Conservation (phyloP, 2,329 filamentous ascomycete species). For the Septoria petroselini region DNA sequence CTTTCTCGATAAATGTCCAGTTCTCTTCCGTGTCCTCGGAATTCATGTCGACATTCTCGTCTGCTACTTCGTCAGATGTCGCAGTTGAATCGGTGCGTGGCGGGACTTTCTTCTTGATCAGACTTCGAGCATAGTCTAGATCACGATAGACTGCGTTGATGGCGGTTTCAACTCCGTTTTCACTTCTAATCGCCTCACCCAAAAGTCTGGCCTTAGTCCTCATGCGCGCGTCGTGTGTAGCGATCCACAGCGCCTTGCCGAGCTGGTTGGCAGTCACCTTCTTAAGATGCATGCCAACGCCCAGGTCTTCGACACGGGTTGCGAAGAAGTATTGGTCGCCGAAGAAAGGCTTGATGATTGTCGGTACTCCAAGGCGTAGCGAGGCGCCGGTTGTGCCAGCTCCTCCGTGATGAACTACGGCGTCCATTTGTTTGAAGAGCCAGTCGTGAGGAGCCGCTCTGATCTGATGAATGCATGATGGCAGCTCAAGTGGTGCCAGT, state of each 20-base stretch:
- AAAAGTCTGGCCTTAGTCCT: constrained; percentile 77
- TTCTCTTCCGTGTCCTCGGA: constrained; percentile 37
- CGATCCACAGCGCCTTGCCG: constrained; percentile 83
- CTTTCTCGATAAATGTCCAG: constrained; percentile 83
- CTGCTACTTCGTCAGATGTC: constrained; percentile 27
- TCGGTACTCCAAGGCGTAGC: constrained; percentile 83
- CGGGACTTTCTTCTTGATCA: constrained; percentile 58
- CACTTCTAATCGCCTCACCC: constrained; percentile 85
- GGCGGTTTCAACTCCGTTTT: constrained; percentile 83
- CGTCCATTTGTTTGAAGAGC: constrained; percentile 91
- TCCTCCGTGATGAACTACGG: constrained; percentile 89
- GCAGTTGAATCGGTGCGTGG: constrained; percentile 16
- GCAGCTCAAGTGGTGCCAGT: constrained; percentile 63
- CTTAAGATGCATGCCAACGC: constrained; percentile 84
- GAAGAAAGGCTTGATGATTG: constrained; percentile 94
- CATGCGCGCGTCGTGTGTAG: constrained; percentile 86
- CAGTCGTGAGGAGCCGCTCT: constrained; percentile 92
- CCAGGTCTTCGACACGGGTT: constrained; percentile 81
- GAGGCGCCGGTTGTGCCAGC: constrained; percentile 93
- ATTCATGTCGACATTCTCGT: constrained; percentile 20
- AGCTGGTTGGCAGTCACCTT: constrained; percentile 86
- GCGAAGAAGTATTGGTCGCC: constrained; percentile 98
- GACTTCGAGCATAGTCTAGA: constrained; percentile 82
- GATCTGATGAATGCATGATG: constrained; percentile 81
- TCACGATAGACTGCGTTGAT: constrained; percentile 94